A percentile compares a stretch with the other conserved stretches of the same genome.
Evolutionary conservation across 2,329 filamentous ascomycete species (phyloP).

Genomic region (Purpureocillium lavendulum): DNA sequence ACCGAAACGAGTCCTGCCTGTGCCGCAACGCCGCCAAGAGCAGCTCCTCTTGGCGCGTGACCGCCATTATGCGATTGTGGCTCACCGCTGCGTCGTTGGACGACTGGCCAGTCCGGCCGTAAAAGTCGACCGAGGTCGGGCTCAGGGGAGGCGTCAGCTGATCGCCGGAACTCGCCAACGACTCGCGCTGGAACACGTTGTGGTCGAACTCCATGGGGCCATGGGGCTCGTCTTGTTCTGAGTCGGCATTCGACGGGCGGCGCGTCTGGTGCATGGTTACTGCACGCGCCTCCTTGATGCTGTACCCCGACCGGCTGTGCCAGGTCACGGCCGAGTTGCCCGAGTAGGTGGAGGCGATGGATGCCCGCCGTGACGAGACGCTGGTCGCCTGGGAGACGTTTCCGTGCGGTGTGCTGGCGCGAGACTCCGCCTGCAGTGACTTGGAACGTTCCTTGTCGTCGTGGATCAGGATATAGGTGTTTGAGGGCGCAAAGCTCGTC

Average conservation of each 20-base stretch:
- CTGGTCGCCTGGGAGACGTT: slow-evolving; percentile 15
- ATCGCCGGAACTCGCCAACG: slow-evolving; percentile 20
- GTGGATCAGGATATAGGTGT: slow-evolving; percentile 35
- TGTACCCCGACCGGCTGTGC: slow-evolving; percentile 20
- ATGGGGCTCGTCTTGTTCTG: slow-evolving; percentile 6
- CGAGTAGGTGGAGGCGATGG: slow-evolving; percentile 30
- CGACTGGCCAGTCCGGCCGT: slow-evolving; percentile 28
- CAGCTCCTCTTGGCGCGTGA: slow-evolving; percentile 51
- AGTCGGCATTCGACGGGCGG: slow-evolving; percentile 13
- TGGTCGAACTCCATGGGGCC: not conserved
- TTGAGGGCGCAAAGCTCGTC: slow-evolving; percentile 29
- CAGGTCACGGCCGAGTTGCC: slow-evolving; percentile 23
- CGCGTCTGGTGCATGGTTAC: slow-evolving; percentile 27
- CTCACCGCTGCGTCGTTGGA: slow-evolving; percentile 23
- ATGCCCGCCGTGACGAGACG: slow-evolving; percentile 15
- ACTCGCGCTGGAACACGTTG: slow-evolving; percentile 8
- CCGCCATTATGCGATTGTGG: slow-evolving; percentile 43
- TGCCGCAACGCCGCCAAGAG: slow-evolving; percentile 47
- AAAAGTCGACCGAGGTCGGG: slow-evolving; percentile 42
- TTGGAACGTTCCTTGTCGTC: slow-evolving; percentile 3
- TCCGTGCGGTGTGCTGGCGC: slow-evolving; percentile 16
- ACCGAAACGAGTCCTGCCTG: slow-evolving; percentile 48
- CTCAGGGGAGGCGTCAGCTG: slow-evolving; percentile 43
- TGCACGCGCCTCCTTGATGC: slow-evolving; percentile 29
- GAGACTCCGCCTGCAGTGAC: slow-evolving; percentile 8